Percentiles rank a stretch among this genome's conserved stretches.
Conservation (phyloP, 139 green algal genomes). For the Micractinium sp. region DNA sequence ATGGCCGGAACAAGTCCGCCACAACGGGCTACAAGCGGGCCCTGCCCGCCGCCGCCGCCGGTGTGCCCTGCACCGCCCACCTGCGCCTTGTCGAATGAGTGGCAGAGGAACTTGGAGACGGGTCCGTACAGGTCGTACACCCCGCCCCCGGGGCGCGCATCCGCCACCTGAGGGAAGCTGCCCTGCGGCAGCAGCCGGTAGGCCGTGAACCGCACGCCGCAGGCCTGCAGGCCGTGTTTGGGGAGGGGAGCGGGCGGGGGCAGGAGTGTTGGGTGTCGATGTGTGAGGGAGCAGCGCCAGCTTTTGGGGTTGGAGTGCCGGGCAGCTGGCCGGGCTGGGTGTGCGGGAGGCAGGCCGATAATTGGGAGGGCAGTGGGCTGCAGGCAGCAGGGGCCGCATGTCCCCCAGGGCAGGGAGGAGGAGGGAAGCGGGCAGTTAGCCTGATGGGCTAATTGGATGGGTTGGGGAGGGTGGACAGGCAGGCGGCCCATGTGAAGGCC, state of each 20-base stretch:
- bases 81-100: conserved; percentile 89
- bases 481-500: no score
- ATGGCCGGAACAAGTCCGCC: no score
- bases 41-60: no score
- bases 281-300: conserved; percentile 2
- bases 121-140: conserved; percentile 90
- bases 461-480: no score
- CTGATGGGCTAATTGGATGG: no score
- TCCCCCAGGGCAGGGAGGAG: not conserved
- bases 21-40: no score
- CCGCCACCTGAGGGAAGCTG: conserved; percentile 82
- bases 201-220: conserved; percentile 54
- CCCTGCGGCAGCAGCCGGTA: conserved; percentile 87
- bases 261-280: not conserved
- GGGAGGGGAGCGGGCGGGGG: not conserved
- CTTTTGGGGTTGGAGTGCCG: not conserved
- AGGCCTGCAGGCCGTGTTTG: no score
- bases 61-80: not conserved
- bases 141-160: conserved; percentile 56
- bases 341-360: not conserved
- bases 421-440: no score
- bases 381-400: not conserved
- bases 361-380: not conserved
- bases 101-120: conserved; percentile 82
- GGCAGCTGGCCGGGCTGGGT: not conserved